Conservation (phyloP, 306 rosid genomes). For the Lagenaria siceraria region DNA sequence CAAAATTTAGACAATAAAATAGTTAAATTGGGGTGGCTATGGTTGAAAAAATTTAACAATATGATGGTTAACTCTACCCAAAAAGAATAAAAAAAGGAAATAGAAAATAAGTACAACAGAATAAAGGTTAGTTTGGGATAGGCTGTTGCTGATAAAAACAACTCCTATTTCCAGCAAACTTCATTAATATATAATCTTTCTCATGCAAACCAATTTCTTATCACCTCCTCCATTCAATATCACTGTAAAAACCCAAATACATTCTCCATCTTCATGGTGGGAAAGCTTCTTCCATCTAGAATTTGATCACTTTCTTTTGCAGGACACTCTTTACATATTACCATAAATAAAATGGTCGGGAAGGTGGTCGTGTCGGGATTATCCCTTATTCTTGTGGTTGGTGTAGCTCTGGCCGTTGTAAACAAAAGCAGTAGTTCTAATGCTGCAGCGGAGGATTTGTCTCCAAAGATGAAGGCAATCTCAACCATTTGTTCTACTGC, state of each 20-base stretch:
- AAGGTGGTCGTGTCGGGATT: conserved; percentile 28
- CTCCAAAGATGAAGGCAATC: conserved; percentile 18
- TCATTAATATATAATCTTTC: not conserved
- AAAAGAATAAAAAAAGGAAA: too few species aligned
- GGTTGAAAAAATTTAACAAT: too few species aligned
- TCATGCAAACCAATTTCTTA: not conserved
- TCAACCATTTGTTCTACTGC: conserved; percentile 25
- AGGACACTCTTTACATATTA: not conserved
- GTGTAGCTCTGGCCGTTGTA: conserved; percentile 43
- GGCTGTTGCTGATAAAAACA: not conserved
- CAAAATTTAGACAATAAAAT: too few species aligned
- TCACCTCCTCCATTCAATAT: not conserved
- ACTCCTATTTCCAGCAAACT: not conserved
- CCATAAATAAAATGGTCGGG: conserved; percentile 15
- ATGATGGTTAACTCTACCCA: too few species aligned
- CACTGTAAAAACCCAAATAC: not conserved
- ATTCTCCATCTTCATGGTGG: not conserved
- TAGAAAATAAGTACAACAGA: too few species aligned
- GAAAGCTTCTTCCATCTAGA: not conserved
- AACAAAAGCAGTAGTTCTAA: not conserved
- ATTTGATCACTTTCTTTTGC: not conserved
- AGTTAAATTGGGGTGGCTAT: too few species aligned
- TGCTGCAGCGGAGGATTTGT: not conserved
- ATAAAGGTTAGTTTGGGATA: too few species aligned
- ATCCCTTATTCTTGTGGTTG: conserved; percentile 51